Evolutionary conservation across 768 basidiomycete species (phyloP).

Genomic region (Suillus paluster): DNA sequence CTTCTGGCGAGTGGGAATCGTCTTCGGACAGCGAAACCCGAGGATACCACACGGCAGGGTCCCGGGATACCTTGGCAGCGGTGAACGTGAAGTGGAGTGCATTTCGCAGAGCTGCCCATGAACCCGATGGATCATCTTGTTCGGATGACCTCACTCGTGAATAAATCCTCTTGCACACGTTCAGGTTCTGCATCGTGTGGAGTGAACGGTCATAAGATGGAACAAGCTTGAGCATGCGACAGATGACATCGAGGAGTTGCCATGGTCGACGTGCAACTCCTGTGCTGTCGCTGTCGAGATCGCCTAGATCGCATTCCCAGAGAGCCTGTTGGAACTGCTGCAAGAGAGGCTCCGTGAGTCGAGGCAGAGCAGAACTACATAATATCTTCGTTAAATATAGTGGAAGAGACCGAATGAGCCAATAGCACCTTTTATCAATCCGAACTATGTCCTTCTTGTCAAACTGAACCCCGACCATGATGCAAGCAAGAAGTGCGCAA

Average conservation of each 20-base stretch:
- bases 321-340: not conserved
- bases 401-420: not conserved
- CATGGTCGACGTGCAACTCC: not conserved
- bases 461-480: not conserved
- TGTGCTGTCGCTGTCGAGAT: not conserved
- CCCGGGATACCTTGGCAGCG: not conserved
- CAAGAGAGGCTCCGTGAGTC: not conserved
- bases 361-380: not conserved
- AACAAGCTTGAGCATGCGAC: not conserved
- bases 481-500: not conserved
- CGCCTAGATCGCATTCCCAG: not conserved
- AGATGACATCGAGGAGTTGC: not conserved
- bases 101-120: not conserved
- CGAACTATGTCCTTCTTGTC: slow-evolving; percentile 1
- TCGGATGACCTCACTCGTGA: not conserved
- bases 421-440: not conserved
- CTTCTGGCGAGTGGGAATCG: not conserved
- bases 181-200: not conserved
- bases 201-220: too few species aligned
- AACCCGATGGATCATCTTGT: not conserved
- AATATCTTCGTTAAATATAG: not conserved
- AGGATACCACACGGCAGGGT: too few species aligned
- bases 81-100: not conserved
- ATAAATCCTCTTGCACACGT: not conserved
- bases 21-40: too few species aligned